Conservation (phyloP, 2,329 filamentous ascomycete genomes). For the Cytospora piceicola region DNA sequence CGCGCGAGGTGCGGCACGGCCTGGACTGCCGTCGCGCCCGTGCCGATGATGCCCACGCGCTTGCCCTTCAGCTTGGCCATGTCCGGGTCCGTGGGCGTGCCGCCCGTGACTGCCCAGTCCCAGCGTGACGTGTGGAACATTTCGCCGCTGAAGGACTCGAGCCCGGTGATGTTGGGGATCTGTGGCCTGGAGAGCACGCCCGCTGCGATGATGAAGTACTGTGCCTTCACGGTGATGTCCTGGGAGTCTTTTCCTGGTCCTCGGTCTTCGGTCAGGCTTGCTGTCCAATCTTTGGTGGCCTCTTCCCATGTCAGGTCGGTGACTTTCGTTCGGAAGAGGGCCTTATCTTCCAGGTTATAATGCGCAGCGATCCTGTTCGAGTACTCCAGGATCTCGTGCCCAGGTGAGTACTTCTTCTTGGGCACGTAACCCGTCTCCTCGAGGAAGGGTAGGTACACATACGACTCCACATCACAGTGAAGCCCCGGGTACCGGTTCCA, state of each 20-base stretch:
- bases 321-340: constrained; percentile 4
- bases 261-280: constrained; percentile 27
- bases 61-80: constrained; percentile 42
- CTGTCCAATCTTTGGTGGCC: constrained; percentile 33
- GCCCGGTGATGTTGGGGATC: constrained; percentile 42
- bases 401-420: constrained; percentile 57
- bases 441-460: constrained; percentile 28
- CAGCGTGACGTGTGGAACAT: constrained; percentile 37
- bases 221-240: constrained; percentile 4
- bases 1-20: constrained; percentile 36
- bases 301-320: constrained; percentile 29
- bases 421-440: constrained; percentile 27
- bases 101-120: constrained; percentile 35
- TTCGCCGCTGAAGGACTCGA: constrained; percentile 38
- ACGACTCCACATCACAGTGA: constrained; percentile 38
- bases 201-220: constrained; percentile 17
- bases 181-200: constrained; percentile 43
- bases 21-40: constrained; percentile 37
- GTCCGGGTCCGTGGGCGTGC: constrained; percentile 31
- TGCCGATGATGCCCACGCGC: constrained; percentile 36
- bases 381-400: constrained; percentile 56
- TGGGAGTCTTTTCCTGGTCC: not conserved
- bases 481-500: constrained; percentile 17
- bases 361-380: constrained; percentile 1
- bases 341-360: constrained; percentile 7